Conservation (phyloP, 2,329 filamentous ascomycete species). For the Ophiostoma sp. region DNA sequence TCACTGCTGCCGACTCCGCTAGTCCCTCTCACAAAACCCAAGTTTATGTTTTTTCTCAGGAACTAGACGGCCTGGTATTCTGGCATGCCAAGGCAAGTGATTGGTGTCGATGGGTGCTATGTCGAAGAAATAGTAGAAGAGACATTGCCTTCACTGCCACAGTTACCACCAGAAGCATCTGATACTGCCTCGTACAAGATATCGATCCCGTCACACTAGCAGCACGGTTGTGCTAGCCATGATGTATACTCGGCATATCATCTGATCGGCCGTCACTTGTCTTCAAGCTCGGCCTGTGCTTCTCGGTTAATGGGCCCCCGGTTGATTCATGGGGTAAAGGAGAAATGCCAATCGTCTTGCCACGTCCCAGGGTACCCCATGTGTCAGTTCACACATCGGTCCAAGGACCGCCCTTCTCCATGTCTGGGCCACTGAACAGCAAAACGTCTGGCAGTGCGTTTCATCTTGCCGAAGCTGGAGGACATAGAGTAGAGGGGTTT, state of each 20-base stretch:
- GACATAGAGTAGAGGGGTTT: neutral
- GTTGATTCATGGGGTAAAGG: neutral
- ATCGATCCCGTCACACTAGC: neutral
- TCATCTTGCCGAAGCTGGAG: neutral
- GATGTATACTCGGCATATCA: neutral
- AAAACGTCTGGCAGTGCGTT: neutral
- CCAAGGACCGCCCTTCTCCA: neutral
- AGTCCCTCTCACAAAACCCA: neutral
- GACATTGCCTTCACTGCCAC: neutral
- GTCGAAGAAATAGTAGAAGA: no score
- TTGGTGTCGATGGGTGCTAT: neutral
- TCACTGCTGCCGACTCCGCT: neutral
- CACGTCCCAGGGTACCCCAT: neutral
- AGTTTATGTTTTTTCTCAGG: neutral
- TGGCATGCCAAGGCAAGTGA: neutral
- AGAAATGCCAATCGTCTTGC: neutral
- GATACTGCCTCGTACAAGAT: neutral
- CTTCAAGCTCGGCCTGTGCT: neutral
- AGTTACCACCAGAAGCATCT: neutral
- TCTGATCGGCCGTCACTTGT: conserved; percentile 2
- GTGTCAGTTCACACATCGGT: neutral
- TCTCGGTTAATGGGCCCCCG: neutral
- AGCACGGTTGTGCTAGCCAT: neutral
- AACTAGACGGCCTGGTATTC: neutral
- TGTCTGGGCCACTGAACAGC: neutral